Conservation (phyloP, 2,329 filamentous ascomycete genomes). For the Arthrobotrys conoides region DNA sequence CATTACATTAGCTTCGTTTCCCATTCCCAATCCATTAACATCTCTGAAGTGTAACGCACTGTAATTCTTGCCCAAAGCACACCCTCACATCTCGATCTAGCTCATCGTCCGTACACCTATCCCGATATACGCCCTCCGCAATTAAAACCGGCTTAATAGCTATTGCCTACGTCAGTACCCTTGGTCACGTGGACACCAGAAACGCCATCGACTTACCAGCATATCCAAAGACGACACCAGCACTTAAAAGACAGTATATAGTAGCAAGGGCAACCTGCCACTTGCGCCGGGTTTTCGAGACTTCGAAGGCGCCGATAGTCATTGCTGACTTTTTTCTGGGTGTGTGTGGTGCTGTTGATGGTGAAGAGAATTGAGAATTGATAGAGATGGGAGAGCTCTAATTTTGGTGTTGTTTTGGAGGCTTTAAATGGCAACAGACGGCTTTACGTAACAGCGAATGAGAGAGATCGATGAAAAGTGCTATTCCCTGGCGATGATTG, state of each 20-base stretch:
- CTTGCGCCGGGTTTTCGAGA: slow-evolving; percentile 66
- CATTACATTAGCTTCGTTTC: slow-evolving; percentile 2
- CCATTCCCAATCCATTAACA: neutral
- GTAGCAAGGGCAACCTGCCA: slow-evolving; percentile 78
- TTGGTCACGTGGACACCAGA: slow-evolving; percentile 27
- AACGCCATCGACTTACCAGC: slow-evolving; percentile 68
- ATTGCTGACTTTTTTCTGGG: slow-evolving; percentile 32
- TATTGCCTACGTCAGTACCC: slow-evolving; percentile 30
- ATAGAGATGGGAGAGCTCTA: neutral
- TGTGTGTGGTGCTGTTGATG: neutral
- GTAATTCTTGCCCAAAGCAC: slow-evolving; percentile 74
- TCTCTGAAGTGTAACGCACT: slow-evolving; percentile 65
- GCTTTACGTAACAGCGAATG: slow-evolving; percentile 43
- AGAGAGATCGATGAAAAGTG: slow-evolving; percentile 18
- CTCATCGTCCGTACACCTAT: slow-evolving; percentile 74
- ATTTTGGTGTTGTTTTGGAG: slow-evolving; percentile 46
- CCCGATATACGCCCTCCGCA: slow-evolving; percentile 78
- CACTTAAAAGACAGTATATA: slow-evolving; percentile 81
- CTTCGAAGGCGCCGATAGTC: slow-evolving; percentile 67
- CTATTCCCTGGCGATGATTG: slow-evolving; percentile 24
- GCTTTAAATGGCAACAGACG: neutral
- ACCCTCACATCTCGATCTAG: slow-evolving; percentile 70
- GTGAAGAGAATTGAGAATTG: neutral
- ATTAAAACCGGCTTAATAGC: slow-evolving; percentile 86
- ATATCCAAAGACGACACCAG: slow-evolving; percentile 86